Evolutionary conservation across 495 filamentous ascomycete genomes (phyloP), one percentile per base, ranked within the genome.

Genomic region (Poronia punctata): DNA sequence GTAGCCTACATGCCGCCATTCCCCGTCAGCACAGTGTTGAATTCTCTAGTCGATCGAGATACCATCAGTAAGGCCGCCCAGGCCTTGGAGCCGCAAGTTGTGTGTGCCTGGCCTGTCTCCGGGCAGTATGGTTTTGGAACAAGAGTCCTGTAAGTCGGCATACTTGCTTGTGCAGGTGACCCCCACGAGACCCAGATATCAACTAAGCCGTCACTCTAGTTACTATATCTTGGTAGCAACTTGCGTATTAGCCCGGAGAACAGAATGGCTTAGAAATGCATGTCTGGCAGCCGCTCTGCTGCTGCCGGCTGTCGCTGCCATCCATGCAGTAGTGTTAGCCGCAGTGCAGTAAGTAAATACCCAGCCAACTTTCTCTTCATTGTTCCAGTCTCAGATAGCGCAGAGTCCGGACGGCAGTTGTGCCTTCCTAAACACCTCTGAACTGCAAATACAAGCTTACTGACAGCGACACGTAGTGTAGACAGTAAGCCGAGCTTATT

Each of bases 71-170:
- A 47, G 16, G 16, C 27, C 31, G 42, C 51, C 5, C 44, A 27
- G 33, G 26, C 29, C 40, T 50, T 51, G 16, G 36, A n/a, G n/a
- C n/a, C 72, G 9, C 57, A 72, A 43, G 77, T 79, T 30, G 50
- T 81, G 1, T 81, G 77, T 43, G 74, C 74, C 11, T 81, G 68
- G 68, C 75, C 77, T 0, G 67, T 81, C 0, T 76, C 71, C 4
- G 77, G 76, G 4, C 74, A 80, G 49, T 81, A 81, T 53, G 76
- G 76, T 0, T 61, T 65, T 2, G 76, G 76, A 0, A 74, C 71
- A 1, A 59, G 76, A 43, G 43, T 72, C 9, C 45, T 80, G 75
- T 78, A 65, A 50, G 71, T 56, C 35, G n/a, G 23, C 35, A 26
- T 15, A 4, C n/a, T 35, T 7, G 31, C 7, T 15, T 19, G 19